Evolutionary conservation across 352 stramenopile genomes (phyloP).

Genomic region (Globisporangium iwayamae): DNA sequence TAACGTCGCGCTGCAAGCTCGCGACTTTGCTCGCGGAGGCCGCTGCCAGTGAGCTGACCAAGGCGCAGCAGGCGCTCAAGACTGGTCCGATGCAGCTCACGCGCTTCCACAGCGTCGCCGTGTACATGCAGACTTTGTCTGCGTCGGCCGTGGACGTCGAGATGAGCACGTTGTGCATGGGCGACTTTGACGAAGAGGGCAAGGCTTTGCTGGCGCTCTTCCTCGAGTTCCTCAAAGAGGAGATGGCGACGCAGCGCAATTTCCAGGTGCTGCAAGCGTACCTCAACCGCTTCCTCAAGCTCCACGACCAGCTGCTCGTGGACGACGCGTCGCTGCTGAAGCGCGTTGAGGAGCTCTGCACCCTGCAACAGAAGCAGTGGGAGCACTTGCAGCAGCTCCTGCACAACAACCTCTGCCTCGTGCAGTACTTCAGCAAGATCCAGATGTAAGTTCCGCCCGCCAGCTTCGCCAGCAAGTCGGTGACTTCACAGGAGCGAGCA

Average conservation of each 20-base stretch:
- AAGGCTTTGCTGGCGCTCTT: conserved; percentile 64
- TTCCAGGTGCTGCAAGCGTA: conserved; percentile 85
- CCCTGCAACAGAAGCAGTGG: conserved; percentile 72
- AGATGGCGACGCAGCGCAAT: conserved; percentile 55
- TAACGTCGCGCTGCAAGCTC: conserved; percentile 72
- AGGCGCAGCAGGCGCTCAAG: conserved; percentile 6
- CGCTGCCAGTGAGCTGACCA: conserved; percentile 15
- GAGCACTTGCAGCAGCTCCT: conserved; percentile 76
- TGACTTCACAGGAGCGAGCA: background rate
- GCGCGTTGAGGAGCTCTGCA: conserved; percentile 51
- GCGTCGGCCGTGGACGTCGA: conserved; percentile 76
- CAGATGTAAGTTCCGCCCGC: conserved; percentile 55
- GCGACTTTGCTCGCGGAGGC: conserved; percentile 47
- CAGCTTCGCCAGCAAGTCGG: background rate
- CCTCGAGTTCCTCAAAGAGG: conserved; percentile 56
- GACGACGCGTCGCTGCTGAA: conserved; percentile 44
- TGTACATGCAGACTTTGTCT: conserved; percentile 73
- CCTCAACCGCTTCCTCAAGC: conserved; percentile 84
- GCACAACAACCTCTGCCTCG: conserved; percentile 84
- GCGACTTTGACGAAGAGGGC: conserved; percentile 73
- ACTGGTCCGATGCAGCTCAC: conserved; percentile 25
- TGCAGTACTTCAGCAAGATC: conserved; percentile 87
- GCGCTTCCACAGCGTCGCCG: conserved; percentile 40
- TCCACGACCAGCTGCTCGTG: conserved; percentile 76
- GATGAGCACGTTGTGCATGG: conserved; percentile 82